A percentile compares a stretch with the other conserved stretches of the same genome.
Conservation (phyloP, 2,329 filamentous ascomycete genomes). For the Pyricularia pennisetigena region DNA sequence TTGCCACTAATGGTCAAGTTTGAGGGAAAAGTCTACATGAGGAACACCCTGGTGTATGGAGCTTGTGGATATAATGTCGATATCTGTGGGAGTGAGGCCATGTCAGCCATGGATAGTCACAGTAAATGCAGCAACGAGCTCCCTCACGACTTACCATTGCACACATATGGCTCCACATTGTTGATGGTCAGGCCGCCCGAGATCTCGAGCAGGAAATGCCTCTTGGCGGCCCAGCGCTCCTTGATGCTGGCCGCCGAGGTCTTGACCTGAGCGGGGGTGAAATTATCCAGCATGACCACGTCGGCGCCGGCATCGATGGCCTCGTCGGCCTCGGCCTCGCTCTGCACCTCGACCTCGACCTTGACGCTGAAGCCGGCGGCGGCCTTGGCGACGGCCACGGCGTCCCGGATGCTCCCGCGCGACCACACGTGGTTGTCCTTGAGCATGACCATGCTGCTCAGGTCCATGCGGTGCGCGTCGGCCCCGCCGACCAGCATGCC, state of each 20-base stretch:
- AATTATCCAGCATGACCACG: conserved; percentile 97
- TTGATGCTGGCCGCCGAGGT: conserved; percentile 67
- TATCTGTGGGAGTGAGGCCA: conserved; percentile 41
- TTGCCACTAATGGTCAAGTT: conserved; percentile 49
- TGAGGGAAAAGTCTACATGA: conserved; percentile 92
- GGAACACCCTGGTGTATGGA: conserved; percentile 93
- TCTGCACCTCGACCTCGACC: conserved; percentile 92
- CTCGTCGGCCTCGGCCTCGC: conserved; percentile 78
- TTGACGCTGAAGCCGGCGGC: conserved; percentile 87
- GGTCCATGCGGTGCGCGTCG: conserved; percentile 83
- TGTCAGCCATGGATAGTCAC: conserved; percentile 10
- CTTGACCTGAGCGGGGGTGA: conserved; percentile 68
- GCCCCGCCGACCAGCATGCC: conserved; percentile 92
- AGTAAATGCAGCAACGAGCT: not conserved
- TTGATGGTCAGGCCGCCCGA: conserved; percentile 80
- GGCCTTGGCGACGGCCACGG: conserved; percentile 72
- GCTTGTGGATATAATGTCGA: conserved; percentile 94
- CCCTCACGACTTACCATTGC: conserved; percentile 43
- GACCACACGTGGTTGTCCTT: conserved; percentile 99
- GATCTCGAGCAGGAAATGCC: conserved; percentile 76
- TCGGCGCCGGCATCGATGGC: conserved; percentile 87
- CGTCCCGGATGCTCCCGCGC: conserved; percentile 73
- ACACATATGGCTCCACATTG: conserved; percentile 77
- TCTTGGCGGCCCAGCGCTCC: conserved; percentile 66
- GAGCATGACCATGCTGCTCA: conserved; percentile 94